These are phyloP conservation scores for Colletotrichum cordylinicola DNA, from an alignment of 2,329 filamentous ascomycete species.

Conservation along the genomic window DNA sequence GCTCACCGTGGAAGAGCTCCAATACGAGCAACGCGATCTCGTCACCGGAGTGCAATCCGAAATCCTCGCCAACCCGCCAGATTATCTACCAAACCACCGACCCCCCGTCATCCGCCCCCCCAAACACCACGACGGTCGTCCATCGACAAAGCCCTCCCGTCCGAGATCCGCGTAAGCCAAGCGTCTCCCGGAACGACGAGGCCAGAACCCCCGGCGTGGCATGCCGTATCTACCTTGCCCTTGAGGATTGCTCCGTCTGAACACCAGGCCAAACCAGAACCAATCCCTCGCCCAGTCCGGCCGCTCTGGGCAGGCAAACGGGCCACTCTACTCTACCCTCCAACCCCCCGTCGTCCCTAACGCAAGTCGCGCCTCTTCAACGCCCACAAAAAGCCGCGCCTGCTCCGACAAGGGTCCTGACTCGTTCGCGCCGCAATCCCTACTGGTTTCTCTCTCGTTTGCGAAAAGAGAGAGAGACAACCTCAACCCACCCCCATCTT, in stretches of 20 bases:
- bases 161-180: neutral
- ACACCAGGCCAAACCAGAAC: neutral
- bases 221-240: neutral
- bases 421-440: neutral
- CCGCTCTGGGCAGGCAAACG: neutral
- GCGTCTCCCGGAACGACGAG: neutral
- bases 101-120: neutral
- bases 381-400: slow-evolving; percentile 9
- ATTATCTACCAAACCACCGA: neutral
- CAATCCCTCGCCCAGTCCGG: neutral
- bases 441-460: neutral
- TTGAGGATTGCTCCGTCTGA: neutral
- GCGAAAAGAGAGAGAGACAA: neutral
- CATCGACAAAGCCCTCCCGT: neutral
- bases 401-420: slow-evolving; percentile 11
- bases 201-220: neutral
- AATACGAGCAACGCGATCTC: neutral
- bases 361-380: neutral
- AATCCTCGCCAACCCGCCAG: neutral
- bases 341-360: neutral
- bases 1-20: neutral
- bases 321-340: neutral
- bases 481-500: neutral
- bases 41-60: neutral
- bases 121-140: neutral